A percentile compares a stretch with the other conserved stretches of the same genome.
These are phyloP conservation scores for Mucor velutinosus DNA, from an alignment of 371 early-diverging fungal species.

Conservation along the genomic window DNA sequence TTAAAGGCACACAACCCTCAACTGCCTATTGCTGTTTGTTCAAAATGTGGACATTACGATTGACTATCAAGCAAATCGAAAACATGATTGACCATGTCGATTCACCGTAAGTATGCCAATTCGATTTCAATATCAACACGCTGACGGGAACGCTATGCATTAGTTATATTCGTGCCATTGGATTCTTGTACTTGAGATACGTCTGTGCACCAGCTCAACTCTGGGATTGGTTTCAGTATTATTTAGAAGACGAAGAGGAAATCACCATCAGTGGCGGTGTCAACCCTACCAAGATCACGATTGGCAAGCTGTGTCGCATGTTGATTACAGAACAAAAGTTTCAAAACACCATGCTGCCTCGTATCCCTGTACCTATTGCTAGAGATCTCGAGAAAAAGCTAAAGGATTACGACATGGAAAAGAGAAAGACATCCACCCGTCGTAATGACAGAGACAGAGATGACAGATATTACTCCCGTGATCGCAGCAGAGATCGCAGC, in stretches of 20 bases:
- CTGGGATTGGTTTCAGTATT: constrained; percentile 85
- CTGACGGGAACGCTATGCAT: not conserved
- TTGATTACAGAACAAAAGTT: constrained; percentile 74
- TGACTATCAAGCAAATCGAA: constrained; percentile 80
- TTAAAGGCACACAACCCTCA: constrained; percentile 81
- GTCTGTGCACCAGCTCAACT: constrained; percentile 79
- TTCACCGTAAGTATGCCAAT: constrained; percentile 69
- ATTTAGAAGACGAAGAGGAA: constrained; percentile 81
- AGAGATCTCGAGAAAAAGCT: constrained; percentile 72
- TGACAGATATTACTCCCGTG: constrained; percentile 1
- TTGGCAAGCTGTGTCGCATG: constrained; percentile 69
- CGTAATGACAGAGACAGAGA: constrained; percentile 8
- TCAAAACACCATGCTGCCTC: constrained; percentile 79
- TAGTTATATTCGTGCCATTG: constrained; percentile 82
- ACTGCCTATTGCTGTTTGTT: constrained; percentile 86
- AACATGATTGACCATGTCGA: constrained; percentile 77
- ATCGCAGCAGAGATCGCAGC: not conserved
- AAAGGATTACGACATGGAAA: constrained; percentile 55
- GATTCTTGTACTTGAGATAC: constrained; percentile 85
- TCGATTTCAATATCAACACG: not conserved
- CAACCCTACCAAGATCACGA: constrained; percentile 65
- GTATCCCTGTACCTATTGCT: constrained; percentile 85
- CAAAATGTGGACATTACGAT: constrained; percentile 82
- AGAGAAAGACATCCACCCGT: not conserved
- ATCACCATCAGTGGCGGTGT: constrained; percentile 68